Base-by-base conservation (phyloP, 805 yeast species). In the Tanozyma kutaoensis region DNA sequence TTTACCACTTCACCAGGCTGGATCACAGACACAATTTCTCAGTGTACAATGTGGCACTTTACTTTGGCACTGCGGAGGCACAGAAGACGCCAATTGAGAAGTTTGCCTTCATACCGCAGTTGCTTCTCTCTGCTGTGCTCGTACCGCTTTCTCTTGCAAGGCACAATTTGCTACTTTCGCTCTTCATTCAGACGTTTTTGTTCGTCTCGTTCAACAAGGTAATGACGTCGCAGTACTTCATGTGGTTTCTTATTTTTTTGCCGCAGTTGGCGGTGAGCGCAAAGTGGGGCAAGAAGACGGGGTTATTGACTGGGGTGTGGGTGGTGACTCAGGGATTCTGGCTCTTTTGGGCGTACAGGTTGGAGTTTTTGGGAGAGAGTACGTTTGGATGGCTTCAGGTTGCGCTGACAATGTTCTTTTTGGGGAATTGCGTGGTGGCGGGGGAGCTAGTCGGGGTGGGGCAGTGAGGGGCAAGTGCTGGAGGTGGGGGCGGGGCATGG, bases 11-110 rank as follows among this genome's bases (percentile, higher is more conserved):
- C 23, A 60, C 69, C 7, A 61, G 98, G 33, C 51, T 82, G 4
- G 98, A 91, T 48, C 98, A 91, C 50, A 69, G 98, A 25, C 98
- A 91, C 52, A 91, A 91, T 51, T 91, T 91, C 46, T 81, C 95
- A 4, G 59, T 86, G 2, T 91, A 86, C 66, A 80, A 86, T 47
- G 56, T 82, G 9, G 56, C 76, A 14, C 55, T 91, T 22, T 79
- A 78, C 47, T n/a, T n/a, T n/a, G n/a, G n/a, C n/a, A n/a, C n/a
- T n/a, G n/a, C n/a, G n/a, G n/a, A n/a, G n/a, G n/a, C n/a, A n/a
- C 69, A 66, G 44, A 65, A 66, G 24, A 74, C 85, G 2, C 4
- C 5, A 6, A 52, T 66, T 15, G 71, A 71, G 21, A 60, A 66
- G 31, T 54, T 71, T 42, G 93, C 96, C 5, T 84, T 91, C 40